phyloP scores from a whole-genome alignment of 2,329 filamentous ascomycete species.

The Diaporthe destruens region DNA sequence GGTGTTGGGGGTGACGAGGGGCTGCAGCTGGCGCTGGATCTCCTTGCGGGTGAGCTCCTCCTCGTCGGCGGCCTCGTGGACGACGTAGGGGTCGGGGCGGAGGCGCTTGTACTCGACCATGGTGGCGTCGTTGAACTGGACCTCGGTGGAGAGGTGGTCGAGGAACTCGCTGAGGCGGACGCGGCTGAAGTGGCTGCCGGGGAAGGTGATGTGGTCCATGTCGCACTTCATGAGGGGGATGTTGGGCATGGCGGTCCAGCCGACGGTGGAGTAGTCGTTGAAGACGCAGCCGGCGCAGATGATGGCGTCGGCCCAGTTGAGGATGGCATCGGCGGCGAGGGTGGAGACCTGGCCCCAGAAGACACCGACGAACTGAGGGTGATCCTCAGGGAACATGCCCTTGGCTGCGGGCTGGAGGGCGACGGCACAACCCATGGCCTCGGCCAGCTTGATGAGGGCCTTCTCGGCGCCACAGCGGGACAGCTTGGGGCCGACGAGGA shows the following conservation, averaged over 20 bases:
- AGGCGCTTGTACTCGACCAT: slow-evolving; percentile 48
- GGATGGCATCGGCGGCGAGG: slow-evolving; percentile 46
- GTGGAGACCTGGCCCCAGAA: slow-evolving; percentile 48
- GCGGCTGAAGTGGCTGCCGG: slow-evolving; percentile 47
- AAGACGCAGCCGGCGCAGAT: slow-evolving; percentile 47
- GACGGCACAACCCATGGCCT: slow-evolving; percentile 48
- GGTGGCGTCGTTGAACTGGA: slow-evolving; percentile 45
- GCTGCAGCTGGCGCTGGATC: slow-evolving; percentile 46
- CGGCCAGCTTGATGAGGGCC: slow-evolving; percentile 45
- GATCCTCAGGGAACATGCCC: slow-evolving; percentile 49
- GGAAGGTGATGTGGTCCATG: slow-evolving; percentile 48
- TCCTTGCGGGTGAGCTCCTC: slow-evolving; percentile 47
- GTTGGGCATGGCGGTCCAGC: slow-evolving; percentile 48
- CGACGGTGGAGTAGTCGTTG: slow-evolving; percentile 48
- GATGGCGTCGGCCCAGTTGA: slow-evolving; percentile 48
- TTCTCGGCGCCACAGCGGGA: slow-evolving; percentile 43
- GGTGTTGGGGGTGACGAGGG: slow-evolving; percentile 43
- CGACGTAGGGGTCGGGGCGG: slow-evolving; percentile 43
- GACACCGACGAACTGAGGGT: slow-evolving; percentile 47
- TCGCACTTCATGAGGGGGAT: slow-evolving; percentile 47
- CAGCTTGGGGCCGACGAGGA: slow-evolving; percentile 47
- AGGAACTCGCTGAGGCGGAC: slow-evolving; percentile 48
- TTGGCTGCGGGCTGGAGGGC: slow-evolving; percentile 49
- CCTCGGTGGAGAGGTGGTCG: slow-evolving; percentile 43
- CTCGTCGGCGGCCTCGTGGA: slow-evolving; percentile 41